Percentiles rank a stretch among this genome's conserved stretches.
Evolutionary conservation across 1,139 yeast species (phyloP).

Genomic region (Nakaseomyces kungkrabaensis): DNA sequence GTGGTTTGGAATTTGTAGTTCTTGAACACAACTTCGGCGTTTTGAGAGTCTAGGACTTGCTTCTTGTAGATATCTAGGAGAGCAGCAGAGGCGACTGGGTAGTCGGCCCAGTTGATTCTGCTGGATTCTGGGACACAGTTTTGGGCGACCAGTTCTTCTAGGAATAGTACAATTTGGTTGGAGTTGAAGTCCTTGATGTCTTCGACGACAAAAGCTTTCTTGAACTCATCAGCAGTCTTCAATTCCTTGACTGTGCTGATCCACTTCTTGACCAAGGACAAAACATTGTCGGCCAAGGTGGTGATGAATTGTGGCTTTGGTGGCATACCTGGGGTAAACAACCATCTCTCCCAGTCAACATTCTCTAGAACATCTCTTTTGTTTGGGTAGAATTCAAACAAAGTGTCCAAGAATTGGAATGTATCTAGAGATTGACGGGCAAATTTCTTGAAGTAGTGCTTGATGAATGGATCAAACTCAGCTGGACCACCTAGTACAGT

Average conservation of each 20-base stretch:
- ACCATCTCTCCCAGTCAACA: conserved; percentile 82
- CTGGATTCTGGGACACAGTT: conserved; percentile 11
- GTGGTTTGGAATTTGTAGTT: conserved; percentile 58
- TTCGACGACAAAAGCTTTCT: conserved; percentile 13
- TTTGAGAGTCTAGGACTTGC: conserved; percentile 36
- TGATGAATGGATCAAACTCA: conserved; percentile 69
- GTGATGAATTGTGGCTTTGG: conserved; percentile 78
- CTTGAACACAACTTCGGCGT: conserved; percentile 75
- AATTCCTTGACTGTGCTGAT: conserved; percentile 24
- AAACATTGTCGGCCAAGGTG: conserved; percentile 63
- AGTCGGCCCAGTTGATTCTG: conserved; percentile 24
- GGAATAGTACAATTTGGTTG: conserved; percentile 68
- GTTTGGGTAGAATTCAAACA: conserved; percentile 46
- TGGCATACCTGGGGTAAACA: conserved; percentile 76
- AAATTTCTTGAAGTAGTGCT: conserved; percentile 62
- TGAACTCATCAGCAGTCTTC: conserved; percentile 25
- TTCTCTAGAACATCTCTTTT: conserved; percentile 38
- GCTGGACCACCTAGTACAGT: conserved; percentile 48
- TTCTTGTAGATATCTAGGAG: conserved; percentile 26
- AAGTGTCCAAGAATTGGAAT: conserved; percentile 65
- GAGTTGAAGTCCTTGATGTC: conserved; percentile 56
- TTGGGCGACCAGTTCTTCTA: conserved; percentile 50
- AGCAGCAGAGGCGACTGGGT: conserved; percentile 24
- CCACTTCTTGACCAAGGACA: conserved; percentile 61
- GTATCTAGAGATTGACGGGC: conserved; percentile 68